Evolutionary conservation across 257 asterid species (phyloP).

Genomic region (Solanum chmielewskii): DNA sequence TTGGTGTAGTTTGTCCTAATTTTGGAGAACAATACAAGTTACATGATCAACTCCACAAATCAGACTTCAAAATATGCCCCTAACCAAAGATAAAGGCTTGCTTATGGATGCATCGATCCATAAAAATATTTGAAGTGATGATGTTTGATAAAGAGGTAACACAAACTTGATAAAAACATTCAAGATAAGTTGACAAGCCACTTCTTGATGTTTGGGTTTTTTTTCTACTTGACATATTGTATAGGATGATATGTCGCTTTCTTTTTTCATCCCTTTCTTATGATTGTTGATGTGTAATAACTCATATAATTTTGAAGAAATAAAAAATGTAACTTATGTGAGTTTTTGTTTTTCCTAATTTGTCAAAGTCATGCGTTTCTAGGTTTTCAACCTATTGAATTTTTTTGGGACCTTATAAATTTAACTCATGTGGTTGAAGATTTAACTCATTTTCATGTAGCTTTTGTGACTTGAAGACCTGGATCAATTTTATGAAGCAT

Average conservation of each 20-base stretch:
- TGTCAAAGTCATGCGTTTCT: background rate
- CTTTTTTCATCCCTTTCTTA: background rate
- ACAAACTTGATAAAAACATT: background rate
- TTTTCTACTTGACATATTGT: background rate
- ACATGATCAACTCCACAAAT: background rate
- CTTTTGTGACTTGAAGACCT: background rate
- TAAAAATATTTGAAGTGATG: background rate
- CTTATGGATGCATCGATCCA: background rate
- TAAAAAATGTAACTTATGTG: no score
- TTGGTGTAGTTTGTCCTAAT: background rate
- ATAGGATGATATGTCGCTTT: background rate
- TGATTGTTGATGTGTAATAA: no score
- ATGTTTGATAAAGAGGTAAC: background rate
- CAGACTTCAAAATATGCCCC: background rate
- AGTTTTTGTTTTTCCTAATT: background rate
- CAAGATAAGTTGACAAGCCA: background rate
- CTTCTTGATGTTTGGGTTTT: background rate
- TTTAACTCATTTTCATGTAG: background rate
- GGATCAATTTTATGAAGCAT: background rate
- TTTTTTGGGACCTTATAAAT: background rate
- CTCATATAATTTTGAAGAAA: background rate
- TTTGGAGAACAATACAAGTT: background rate
- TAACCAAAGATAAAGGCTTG: background rate
- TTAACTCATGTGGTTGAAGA: background rate
- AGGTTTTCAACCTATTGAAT: background rate